Evolutionary conservation across 345 rosid genomes (phyloP).

Genomic region (Punica granatum): DNA sequence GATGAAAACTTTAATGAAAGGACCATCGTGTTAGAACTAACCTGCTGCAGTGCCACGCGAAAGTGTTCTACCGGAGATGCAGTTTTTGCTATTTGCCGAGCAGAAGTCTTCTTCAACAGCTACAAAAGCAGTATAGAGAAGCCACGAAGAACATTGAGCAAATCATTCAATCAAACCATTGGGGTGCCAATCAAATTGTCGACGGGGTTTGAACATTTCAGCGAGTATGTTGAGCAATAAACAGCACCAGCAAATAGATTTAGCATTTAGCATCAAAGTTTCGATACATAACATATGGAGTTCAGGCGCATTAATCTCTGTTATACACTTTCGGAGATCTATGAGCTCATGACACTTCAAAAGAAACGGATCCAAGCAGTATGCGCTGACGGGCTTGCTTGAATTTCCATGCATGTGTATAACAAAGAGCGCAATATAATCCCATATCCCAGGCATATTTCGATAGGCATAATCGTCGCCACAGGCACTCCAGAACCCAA

Average conservation of each 20-base stretch:
- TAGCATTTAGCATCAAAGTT: background rate
- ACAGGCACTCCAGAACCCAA: slow-evolving; percentile 16
- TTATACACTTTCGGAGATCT: background rate
- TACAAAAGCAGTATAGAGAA: slow-evolving; percentile 37
- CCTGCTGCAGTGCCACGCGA: slow-evolving; percentile 62
- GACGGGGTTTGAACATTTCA: background rate
- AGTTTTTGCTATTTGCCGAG: slow-evolving; percentile 56
- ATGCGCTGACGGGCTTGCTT: background rate
- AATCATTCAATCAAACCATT: background rate
- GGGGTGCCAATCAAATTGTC: background rate
- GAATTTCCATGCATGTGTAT: background rate
- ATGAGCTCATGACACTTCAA: background rate
- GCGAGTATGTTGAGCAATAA: background rate
- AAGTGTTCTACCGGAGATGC: slow-evolving; percentile 66
- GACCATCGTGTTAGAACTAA: slow-evolving; percentile 18
- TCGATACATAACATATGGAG: background rate
- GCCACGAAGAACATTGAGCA: slow-evolving; percentile 15
- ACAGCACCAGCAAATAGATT: background rate
- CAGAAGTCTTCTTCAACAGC: slow-evolving; percentile 70
- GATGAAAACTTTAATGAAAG: background rate
- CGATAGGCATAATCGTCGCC: slow-evolving; percentile 9
- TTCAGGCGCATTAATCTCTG: background rate
- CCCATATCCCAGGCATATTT: background rate
- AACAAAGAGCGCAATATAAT: background rate
- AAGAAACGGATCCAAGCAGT: background rate